Percentiles rank a stretch among this genome's conserved stretches.
phyloP scores from a whole-genome alignment of 441 rosid species.

The Sinapis alba region DNA sequence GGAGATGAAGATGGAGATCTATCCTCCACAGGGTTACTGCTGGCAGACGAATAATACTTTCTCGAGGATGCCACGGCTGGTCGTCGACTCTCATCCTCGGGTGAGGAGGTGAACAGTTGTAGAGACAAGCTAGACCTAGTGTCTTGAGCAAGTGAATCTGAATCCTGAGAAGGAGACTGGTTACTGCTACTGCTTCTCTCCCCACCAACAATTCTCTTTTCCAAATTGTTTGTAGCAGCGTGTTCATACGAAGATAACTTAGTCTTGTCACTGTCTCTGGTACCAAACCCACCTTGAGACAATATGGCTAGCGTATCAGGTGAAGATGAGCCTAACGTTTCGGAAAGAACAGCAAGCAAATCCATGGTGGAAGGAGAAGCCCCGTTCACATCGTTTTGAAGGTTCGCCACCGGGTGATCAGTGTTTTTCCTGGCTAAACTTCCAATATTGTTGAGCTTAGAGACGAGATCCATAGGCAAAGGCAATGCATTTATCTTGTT shows the following conservation, averaged over 20 bases:
- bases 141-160: constrained; percentile 64
- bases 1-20: constrained; percentile 84
- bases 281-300: constrained; percentile 67
- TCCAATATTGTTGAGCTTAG: constrained; percentile 58
- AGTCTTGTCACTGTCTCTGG: constrained; percentile 63
- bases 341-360: constrained; percentile 72
- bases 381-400: constrained; percentile 49
- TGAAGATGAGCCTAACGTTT: constrained; percentile 62
- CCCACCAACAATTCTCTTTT: constrained; percentile 50
- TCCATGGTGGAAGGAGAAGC: constrained; percentile 73
- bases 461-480: constrained; percentile 68
- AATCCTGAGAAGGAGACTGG: constrained; percentile 74
- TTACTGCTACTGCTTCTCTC: constrained; percentile 73
- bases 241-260: constrained; percentile 52
- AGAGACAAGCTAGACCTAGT: constrained; percentile 64
- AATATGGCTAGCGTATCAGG: constrained; percentile 58
- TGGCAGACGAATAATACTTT: constrained; percentile 87
- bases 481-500: constrained; percentile 80
- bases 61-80: constrained; percentile 68
- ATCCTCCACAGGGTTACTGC: constrained; percentile 82
- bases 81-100: constrained; percentile 69
- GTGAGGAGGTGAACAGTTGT: constrained; percentile 80
- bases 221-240: constrained; percentile 42
- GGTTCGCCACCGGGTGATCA: constrained; percentile 47
- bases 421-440: constrained; percentile 49